These are phyloP conservation scores for Carex littledalei DNA, from an alignment of 176 grass and related monocot species.

Conservation along the genomic window DNA sequence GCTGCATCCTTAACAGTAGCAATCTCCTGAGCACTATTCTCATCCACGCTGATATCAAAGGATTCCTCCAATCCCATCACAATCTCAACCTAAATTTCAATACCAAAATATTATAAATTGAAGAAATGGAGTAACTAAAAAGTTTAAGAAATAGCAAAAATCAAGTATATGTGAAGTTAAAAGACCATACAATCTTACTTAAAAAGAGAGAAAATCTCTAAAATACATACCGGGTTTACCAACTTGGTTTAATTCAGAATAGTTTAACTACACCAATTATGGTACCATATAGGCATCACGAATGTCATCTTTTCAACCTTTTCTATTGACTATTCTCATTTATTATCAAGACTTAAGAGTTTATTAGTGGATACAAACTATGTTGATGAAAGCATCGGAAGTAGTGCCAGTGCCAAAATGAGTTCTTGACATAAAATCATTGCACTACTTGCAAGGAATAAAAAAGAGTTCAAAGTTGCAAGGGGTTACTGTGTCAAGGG, in stretches of 20 bases:
- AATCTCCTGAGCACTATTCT: conserved; percentile 51
- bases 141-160: background rate
- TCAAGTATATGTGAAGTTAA: background rate
- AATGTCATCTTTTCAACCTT: background rate
- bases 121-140: background rate
- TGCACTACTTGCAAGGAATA: background rate
- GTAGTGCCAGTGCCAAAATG: background rate
- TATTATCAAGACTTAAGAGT: background rate
- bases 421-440: background rate
- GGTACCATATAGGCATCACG: background rate
- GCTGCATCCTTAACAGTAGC: conserved; percentile 53
- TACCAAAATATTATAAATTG: conserved; percentile 8
- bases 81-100: conserved; percentile 47
- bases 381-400: background rate
- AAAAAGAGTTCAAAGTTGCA: background rate
- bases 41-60: conserved; percentile 66
- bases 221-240: background rate
- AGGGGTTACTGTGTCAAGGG: conserved; percentile 64
- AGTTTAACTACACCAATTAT: background rate
- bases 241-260: background rate
- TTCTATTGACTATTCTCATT: background rate
- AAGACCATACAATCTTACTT: background rate
- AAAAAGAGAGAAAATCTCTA: no score
- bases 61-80: conserved; percentile 73
- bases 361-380: background rate